Conservation (phyloP, 768 basidiomycete genomes). For the Kwoniella shandongensis region DNA sequence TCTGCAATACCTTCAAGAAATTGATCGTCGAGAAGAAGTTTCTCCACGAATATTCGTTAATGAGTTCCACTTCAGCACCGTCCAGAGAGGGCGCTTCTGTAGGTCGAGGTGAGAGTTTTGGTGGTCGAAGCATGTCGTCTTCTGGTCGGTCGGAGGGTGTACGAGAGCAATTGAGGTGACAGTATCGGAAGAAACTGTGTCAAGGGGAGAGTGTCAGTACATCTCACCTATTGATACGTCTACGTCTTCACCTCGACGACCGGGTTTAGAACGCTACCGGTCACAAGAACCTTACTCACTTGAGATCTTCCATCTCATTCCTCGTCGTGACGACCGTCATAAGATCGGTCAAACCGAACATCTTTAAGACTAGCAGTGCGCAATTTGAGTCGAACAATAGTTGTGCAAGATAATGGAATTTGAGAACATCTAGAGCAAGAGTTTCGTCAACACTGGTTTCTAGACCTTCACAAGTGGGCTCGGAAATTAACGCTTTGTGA, state of each 20-base stretch:
- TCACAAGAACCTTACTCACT: constrained; percentile 38
- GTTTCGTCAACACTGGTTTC: no score
- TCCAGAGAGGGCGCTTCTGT: constrained; percentile 63
- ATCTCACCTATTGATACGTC: no score
- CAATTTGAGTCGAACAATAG: constrained; percentile 93
- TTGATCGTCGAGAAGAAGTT: constrained; percentile 98
- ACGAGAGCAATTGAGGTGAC: constrained; percentile 72
- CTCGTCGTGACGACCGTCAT: constrained; percentile 77
- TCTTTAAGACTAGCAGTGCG: constrained; percentile 86
- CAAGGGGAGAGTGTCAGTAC: neutral
- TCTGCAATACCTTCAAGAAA: constrained; percentile 96
- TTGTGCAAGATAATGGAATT: constrained; percentile 97
- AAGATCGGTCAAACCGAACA: constrained; percentile 96
- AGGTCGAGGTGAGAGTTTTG: constrained; percentile 52
- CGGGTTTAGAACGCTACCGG: neutral
- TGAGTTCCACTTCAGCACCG: constrained; percentile 85
- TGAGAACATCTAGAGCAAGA: constrained; percentile 85
- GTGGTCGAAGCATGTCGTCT: constrained; percentile 63
- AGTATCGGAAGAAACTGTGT: constrained; percentile 91
- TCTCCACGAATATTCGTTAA: constrained; percentile 93
- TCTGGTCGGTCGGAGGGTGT: constrained; percentile 60
- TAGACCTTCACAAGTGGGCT: neutral
- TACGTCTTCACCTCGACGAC: neutral
- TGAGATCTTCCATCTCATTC: constrained; percentile 63
- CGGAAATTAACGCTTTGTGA: no score